Base-by-base conservation (phyloP, 2,329 filamentous ascomycete genomes). In the Geoglossum cookeanum region DNA sequence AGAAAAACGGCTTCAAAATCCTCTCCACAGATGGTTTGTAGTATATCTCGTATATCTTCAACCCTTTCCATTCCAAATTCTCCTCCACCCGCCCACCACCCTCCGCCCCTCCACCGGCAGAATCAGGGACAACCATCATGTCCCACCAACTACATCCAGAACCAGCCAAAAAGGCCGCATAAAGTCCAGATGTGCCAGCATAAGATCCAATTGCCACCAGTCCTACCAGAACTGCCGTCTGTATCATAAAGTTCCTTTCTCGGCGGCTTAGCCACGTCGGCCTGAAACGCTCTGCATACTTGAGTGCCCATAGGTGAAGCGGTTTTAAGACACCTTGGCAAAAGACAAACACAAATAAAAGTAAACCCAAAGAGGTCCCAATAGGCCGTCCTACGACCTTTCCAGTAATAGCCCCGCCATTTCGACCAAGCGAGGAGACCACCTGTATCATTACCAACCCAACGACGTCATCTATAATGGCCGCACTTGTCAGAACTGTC, bases 401-500 rank as follows among this genome's bases (percentile, higher is more conserved):
- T 60, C 76, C 67, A 2, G 61, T 62, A 7, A 61, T 55, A 2
- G 60, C 56, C 49, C 60, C 62, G 51, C 65, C 57, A 68, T 83
- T 75, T 7, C 11, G 6, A 7, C 33, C 33, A 0, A 91, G 71
- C 52, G 81, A 82, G 0, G 83, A 78, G 27, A 92, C 83, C 51
- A 91, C 76, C 61, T 87, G 79, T 0, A 88, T 83, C 78, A 91
- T 84, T 6, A 90, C 78, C 8, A 91, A 70, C 0, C 85, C 85
- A 1, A 86, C 77, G 0, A 91, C 81, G 68, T 92, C 86, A 65
- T 92, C 87, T 70, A 92, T 78, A 78, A 92, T 86, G 0, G 86
- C 87, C 0, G 85, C 85, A 59, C 78, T 82, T 1, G 79, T 78
- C 0, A 89, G 73, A 0, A 92, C 78, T 7, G 69, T 80, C 58